phyloP scores from a whole-genome alignment of 192 early-diverging fungal genomes.

The Dissophora ornata region DNA sequence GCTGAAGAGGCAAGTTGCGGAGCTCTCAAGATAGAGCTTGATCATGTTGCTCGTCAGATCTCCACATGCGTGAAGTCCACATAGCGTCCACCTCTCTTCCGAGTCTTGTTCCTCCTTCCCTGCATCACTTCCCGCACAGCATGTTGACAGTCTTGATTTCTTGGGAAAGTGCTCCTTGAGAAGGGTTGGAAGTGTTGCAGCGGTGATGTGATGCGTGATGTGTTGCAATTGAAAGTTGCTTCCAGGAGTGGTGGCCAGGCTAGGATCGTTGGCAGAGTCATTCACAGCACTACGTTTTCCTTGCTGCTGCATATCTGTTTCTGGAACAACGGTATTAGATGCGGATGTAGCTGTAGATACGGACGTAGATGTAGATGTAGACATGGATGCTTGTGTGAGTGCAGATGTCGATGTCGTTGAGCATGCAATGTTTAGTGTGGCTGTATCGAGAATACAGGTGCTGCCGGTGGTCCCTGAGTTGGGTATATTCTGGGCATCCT shows the following conservation, averaged over 20 bases:
- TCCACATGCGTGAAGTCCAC: conserved; percentile 89
- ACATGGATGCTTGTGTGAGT: neutral
- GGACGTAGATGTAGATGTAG: neutral
- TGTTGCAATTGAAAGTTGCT: conserved; percentile 57
- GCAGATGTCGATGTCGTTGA: neutral
- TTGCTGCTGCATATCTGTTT: neutral
- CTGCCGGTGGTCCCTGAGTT: conserved; percentile 6
- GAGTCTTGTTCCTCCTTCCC: conserved; percentile 8
- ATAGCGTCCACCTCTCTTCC: conserved; percentile 70
- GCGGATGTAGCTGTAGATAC: neutral
- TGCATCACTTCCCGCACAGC: neutral
- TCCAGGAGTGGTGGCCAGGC: conserved; percentile 30
- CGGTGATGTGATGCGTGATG: conserved; percentile 59
- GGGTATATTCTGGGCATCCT: conserved; percentile 25
- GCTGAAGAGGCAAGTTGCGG: conserved; percentile 66
- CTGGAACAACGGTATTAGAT: no score
- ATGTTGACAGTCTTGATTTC: conserved; percentile 9
- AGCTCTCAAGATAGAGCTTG: conserved; percentile 68
- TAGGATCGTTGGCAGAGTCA: conserved; percentile 32
- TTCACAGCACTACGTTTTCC: neutral
- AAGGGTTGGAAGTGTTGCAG: conserved; percentile 52
- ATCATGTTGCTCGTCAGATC: conserved; percentile 82
- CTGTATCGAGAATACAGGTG: no score
- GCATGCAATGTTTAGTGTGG: no score
- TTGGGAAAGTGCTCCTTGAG: conserved; percentile 54